Conservation (phyloP, 345 rosid genomes). For the Luvunga scandens region DNA sequence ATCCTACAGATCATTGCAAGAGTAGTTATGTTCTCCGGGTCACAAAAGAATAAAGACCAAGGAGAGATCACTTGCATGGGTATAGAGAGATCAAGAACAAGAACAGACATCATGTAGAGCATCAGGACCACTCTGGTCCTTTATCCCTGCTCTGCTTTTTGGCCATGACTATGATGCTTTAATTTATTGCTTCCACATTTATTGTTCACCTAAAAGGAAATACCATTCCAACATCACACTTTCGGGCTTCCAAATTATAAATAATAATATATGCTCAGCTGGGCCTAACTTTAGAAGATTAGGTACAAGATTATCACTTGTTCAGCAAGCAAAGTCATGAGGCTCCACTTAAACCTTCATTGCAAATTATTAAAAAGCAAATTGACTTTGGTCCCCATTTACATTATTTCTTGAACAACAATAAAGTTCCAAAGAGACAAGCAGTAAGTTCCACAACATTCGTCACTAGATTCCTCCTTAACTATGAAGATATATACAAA, state of each 20-base stretch:
- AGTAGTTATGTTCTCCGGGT: not conserved
- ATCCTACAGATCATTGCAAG: not conserved
- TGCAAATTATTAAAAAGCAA: not conserved
- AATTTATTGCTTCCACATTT: constrained; percentile 9
- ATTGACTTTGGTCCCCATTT: constrained; percentile 9
- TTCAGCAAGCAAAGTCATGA: not conserved
- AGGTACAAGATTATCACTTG: constrained; percentile 9
- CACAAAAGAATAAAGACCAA: not conserved
- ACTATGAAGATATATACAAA: constrained; percentile 6
- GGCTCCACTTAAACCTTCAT: constrained; percentile 5
- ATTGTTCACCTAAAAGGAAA: constrained; percentile 8
- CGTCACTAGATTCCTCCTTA: constrained; percentile 25
- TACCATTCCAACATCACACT: not conserved
- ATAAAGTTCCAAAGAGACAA: constrained; percentile 17
- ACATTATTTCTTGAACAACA: not conserved
- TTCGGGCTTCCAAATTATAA: not conserved
- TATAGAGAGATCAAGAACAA: not conserved
- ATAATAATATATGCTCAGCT: not conserved
- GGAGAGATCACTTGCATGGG: not conserved
- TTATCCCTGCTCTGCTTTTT: not conserved
- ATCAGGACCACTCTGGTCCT: constrained; percentile 1
- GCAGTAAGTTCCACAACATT: constrained; percentile 12
- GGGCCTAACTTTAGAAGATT: not conserved
- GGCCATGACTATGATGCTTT: constrained; percentile 4
- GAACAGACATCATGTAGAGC: not conserved